Percentiles rank a stretch among this genome's conserved stretches.
Evolutionary conservation across 306 rosid genomes (phyloP).

Genomic region (Citrullus colocynthis): DNA sequence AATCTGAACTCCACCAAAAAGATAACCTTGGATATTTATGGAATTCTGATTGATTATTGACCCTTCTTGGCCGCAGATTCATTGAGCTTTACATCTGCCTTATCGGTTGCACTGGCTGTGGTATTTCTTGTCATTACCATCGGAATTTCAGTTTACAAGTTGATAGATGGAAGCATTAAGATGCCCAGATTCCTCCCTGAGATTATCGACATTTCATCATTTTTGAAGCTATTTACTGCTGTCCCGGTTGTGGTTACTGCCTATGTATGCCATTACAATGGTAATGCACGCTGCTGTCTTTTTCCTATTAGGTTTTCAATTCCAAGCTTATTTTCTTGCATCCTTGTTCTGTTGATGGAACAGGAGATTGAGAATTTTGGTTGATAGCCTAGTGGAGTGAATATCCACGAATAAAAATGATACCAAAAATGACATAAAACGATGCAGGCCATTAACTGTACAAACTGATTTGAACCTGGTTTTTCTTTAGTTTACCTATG

Average conservation of each 20-base stretch:
- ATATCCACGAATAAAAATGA: background rate
- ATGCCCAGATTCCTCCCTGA: slow-evolving; percentile 23
- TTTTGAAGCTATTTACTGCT: slow-evolving; percentile 21
- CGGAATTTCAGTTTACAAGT: slow-evolving; percentile 20
- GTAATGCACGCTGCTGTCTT: slow-evolving; percentile 10
- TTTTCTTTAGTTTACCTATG: background rate
- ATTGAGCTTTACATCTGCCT: slow-evolving; percentile 17
- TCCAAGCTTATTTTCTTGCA: background rate
- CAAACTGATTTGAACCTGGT: background rate
- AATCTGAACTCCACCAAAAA: background rate
- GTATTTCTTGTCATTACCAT: slow-evolving; percentile 23
- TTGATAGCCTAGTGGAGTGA: background rate
- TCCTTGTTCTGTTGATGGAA: background rate
- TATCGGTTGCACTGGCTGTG: slow-evolving; percentile 30
- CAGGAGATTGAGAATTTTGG: background rate
- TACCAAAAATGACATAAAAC: background rate
- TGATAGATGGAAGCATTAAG: slow-evolving; percentile 19
- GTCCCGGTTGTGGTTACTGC: slow-evolving; percentile 28
- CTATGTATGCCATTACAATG: slow-evolving; percentile 34
- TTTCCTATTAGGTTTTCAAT: background rate
- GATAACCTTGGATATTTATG: background rate
- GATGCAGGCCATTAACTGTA: background rate
- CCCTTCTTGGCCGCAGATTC: slow-evolving; percentile 25
- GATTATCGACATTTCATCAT: slow-evolving; percentile 18
- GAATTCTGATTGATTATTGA: background rate